Conservation (phyloP, 805 yeast genomes). For the Suhomyces xylopsoci region DNA sequence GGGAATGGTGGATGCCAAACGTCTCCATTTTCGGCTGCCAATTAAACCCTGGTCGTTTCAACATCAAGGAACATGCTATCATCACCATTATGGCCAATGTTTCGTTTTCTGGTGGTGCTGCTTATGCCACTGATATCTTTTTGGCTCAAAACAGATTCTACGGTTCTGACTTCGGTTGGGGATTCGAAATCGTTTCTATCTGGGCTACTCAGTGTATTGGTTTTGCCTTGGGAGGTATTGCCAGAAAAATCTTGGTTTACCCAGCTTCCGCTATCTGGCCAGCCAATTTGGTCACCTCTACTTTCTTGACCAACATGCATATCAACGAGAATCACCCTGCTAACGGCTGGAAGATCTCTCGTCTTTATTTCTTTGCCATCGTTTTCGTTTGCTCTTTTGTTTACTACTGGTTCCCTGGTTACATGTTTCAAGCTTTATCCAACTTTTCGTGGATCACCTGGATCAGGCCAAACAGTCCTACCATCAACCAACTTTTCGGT, state of each 20-base stretch:
- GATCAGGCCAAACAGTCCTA: slow-evolving; percentile 59
- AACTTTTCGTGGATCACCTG: slow-evolving; percentile 64
- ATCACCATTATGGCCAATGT: slow-evolving; percentile 53
- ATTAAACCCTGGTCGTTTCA: slow-evolving; percentile 61
- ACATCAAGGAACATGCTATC: slow-evolving; percentile 58
- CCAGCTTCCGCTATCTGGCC: slow-evolving; percentile 77
- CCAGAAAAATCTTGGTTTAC: slow-evolving; percentile 55
- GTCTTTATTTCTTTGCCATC: slow-evolving; percentile 14
- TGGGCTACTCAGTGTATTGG: slow-evolving; percentile 64
- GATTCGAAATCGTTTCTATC: slow-evolving; percentile 51
- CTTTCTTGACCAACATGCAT: slow-evolving; percentile 53
- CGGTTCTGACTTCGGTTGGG: slow-evolving; percentile 45
- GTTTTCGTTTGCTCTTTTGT: slow-evolving; percentile 15
- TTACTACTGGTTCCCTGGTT: slow-evolving; percentile 53
- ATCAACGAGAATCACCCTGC: slow-evolving; percentile 50
- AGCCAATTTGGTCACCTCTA: slow-evolving; percentile 54
- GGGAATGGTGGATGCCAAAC: slow-evolving; percentile 40
- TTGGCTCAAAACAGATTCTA: slow-evolving; percentile 51
- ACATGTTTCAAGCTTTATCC: slow-evolving; percentile 55
- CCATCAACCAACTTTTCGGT: slow-evolving; percentile 67
- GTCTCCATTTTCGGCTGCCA: slow-evolving; percentile 29
- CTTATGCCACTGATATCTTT: slow-evolving; percentile 57
- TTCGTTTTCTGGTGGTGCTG: slow-evolving; percentile 40
- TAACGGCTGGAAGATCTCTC: slow-evolving; percentile 59
- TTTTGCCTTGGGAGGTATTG: slow-evolving; percentile 63